Conservation (phyloP, 1,139 yeast species). For the Yamadazyma dendronema region DNA sequence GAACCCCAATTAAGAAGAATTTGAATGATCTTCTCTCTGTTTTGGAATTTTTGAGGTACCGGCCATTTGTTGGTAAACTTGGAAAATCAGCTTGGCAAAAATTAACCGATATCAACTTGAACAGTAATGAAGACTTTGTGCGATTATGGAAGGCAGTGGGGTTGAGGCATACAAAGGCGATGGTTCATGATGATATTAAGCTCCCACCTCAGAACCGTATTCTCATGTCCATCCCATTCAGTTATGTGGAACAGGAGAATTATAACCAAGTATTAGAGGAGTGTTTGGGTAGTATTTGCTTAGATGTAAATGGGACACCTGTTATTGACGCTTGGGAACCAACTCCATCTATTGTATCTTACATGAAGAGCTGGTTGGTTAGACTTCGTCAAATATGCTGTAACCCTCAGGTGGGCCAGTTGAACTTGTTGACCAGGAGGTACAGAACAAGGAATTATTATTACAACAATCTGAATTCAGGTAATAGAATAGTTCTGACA, state of each 20-base stretch:
- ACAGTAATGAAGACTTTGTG: constrained; percentile 40
- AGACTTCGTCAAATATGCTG: constrained; percentile 78
- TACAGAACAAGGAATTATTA: constrained; percentile 21
- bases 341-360: constrained; percentile 33
- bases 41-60: constrained; percentile 59
- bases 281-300: constrained; percentile 61
- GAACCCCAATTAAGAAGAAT: constrained; percentile 78
- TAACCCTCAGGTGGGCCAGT: constrained; percentile 68
- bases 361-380: constrained; percentile 65
- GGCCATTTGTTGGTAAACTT: constrained; percentile 54
- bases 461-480: constrained; percentile 6
- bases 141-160: constrained; percentile 49
- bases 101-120: constrained; percentile 16
- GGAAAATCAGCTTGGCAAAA: constrained; percentile 42
- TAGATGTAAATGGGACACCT: constrained; percentile 60
- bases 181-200: constrained; percentile 73
- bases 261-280: constrained; percentile 63
- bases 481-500: constrained; percentile 16
- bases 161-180: constrained; percentile 78
- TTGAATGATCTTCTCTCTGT: constrained; percentile 70
- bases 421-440: constrained; percentile 30
- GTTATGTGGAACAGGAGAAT: constrained; percentile 79
- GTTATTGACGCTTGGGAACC: constrained; percentile 51
- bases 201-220: constrained; percentile 77
- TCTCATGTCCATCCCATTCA: constrained; percentile 69